These are phyloP conservation scores for Sporothrix luriei DNA, from an alignment of 2,329 filamentous ascomycete species.

Conservation along the genomic window DNA sequence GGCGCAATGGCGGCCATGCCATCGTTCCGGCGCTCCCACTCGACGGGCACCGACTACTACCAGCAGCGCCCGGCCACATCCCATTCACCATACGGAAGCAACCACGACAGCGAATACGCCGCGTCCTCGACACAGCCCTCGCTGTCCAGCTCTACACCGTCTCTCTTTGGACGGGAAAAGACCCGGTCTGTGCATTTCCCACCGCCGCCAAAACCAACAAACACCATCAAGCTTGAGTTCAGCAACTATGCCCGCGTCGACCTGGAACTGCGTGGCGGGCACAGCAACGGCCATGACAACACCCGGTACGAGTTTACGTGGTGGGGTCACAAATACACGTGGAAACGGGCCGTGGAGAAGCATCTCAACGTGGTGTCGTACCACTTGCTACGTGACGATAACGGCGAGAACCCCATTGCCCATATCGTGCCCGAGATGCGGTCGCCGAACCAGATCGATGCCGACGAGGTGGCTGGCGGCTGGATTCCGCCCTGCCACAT, in stretches of 20 bases:
- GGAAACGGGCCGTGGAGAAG: constrained; percentile 74
- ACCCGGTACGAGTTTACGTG: constrained; percentile 92
- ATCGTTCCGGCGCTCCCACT: constrained; percentile 41
- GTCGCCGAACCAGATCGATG: constrained; percentile 67
- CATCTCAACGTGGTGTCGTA: constrained; percentile 72
- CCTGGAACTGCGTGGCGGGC: constrained; percentile 66
- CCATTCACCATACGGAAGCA: constrained; percentile 40
- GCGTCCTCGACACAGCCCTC: constrained; percentile 25
- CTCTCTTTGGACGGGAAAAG: constrained; percentile 39
- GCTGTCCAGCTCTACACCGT: constrained; percentile 36
- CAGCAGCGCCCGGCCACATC: constrained; percentile 36
- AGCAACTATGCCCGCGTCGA: constrained; percentile 96
- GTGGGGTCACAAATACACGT: constrained; percentile 84
- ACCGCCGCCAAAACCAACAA: constrained; percentile 58
- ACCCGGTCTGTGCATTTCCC: constrained; percentile 36
- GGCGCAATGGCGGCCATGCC: constrained; percentile 40
- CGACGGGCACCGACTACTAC: constrained; percentile 19
- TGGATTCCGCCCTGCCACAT: constrained; percentile 91
- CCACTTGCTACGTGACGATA: constrained; percentile 71
- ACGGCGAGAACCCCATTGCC: constrained; percentile 64
- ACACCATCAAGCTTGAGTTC: constrained; percentile 88
- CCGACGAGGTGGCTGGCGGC: constrained; percentile 76
- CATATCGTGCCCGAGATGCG: constrained; percentile 82
- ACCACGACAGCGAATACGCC: constrained; percentile 42
- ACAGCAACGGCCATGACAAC: constrained; percentile 15